phyloP scores from a whole-genome alignment of 2,329 filamentous ascomycete species.

The Microthyrium microscopicum region DNA sequence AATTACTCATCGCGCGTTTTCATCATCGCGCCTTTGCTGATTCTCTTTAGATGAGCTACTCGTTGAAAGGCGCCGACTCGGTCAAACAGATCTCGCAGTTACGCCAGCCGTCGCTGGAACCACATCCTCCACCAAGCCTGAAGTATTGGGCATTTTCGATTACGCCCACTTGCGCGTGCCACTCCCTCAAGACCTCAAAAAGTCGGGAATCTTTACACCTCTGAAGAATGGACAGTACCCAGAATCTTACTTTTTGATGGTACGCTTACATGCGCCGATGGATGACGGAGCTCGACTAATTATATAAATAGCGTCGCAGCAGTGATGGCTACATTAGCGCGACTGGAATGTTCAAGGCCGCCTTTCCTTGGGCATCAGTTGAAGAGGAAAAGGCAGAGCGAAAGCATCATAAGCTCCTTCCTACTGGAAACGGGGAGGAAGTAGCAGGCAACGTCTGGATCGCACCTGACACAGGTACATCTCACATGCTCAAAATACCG shows the following conservation, averaged over 20 bases:
- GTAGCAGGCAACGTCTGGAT: constrained; percentile 97
- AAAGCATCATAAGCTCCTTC: constrained; percentile 67
- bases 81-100: constrained; percentile 77
- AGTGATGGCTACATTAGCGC: constrained; percentile 71
- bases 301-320: constrained; percentile 46
- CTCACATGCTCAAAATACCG: no score
- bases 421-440: constrained; percentile 73
- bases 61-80: constrained; percentile 69
- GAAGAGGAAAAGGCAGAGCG: constrained; percentile 62
- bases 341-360: constrained; percentile 85
- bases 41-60: constrained; percentile 34
- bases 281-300: neutral
- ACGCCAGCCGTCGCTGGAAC: constrained; percentile 61
- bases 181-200: constrained; percentile 71
- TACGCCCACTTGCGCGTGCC: constrained; percentile 92
- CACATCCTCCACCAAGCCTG: constrained; percentile 53
- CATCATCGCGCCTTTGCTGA: constrained; percentile 2
- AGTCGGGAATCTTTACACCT: constrained; percentile 80
- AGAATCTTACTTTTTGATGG: constrained; percentile 91
- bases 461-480: constrained; percentile 51
- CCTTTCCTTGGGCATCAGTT: constrained; percentile 61
- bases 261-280: constrained; percentile 22
- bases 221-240: constrained; percentile 45
- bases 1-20: constrained; percentile 12
- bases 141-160: constrained; percentile 71